Conservation (phyloP, 2,329 filamentous ascomycete species). For the Cladosporium velox region DNA sequence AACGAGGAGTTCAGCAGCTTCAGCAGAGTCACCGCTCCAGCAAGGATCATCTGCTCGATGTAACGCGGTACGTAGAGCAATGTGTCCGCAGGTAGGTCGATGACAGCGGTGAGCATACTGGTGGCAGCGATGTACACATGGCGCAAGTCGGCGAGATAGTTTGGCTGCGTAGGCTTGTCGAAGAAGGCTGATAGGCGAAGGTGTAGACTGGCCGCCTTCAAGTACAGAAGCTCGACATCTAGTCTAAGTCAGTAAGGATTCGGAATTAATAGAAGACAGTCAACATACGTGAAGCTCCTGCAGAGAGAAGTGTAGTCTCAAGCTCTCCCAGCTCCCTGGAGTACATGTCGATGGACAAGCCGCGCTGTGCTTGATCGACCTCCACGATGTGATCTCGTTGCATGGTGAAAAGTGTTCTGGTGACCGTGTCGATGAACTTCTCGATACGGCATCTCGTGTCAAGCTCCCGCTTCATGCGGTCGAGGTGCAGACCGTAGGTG, state of each 20-base stretch:
- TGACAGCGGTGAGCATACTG: conserved; percentile 69
- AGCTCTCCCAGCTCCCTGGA: conserved; percentile 41
- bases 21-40: conserved; percentile 73
- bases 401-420: conserved; percentile 77
- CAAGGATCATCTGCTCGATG: conserved; percentile 83
- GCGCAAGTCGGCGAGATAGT: conserved; percentile 73
- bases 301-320: conserved; percentile 39
- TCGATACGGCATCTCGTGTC: conserved; percentile 71
- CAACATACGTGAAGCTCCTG: conserved; percentile 34
- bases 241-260: conserved; percentile 46
- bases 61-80: conserved; percentile 71
- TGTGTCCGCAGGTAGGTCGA: conserved; percentile 58
- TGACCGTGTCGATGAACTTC: conserved; percentile 74
- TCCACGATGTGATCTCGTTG: conserved; percentile 68
- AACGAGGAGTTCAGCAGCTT: conserved; percentile 78
- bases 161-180: conserved; percentile 70
- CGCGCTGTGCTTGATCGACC: conserved; percentile 40
- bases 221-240: conserved; percentile 60
- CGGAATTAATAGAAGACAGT: conserved; percentile 39
- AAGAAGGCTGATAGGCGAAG: conserved; percentile 79
- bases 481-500: conserved; percentile 73
- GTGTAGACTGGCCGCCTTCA: conserved; percentile 73
- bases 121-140: conserved; percentile 72
- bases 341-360: conserved; percentile 41
- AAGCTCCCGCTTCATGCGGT: conserved; percentile 61